Evolutionary conservation across 768 basidiomycete genomes (phyloP), one percentile per base, ranked within the genome.

Genomic region (Psilocybe cubensis): DNA sequence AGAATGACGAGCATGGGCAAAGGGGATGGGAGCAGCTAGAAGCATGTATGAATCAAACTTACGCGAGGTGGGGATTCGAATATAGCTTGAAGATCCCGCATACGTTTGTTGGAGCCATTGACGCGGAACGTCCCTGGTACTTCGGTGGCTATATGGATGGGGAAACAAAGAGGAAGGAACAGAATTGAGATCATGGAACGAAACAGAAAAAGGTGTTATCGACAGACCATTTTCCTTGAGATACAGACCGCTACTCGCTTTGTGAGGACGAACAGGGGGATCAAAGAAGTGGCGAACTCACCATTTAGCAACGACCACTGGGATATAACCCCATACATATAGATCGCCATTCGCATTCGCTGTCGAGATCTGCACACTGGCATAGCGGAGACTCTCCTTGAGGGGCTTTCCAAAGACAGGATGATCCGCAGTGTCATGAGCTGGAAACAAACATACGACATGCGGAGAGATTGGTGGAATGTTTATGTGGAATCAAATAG

Each of bases 281-380:
- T 28, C 50, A 20, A 12, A 57, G 51, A 33, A 55, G 59, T 45
- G 61, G 45, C 44, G 60, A 45, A 52, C 75, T 78, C 31, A 94
- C 93, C 94, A 98, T 75, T 97, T 98, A 44, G 96, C 96, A 40
- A 99, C 96, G 51, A 98, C 95, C 40, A 98, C 93, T 8, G 96
- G 96, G 47, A 99, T 92, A 69, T 91, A 91, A 1, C 96, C 94
- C 90, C 92, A 96, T 4, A 94, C 89, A 69, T 91, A 92, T 17
- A 93, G 80, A 62, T 91, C 86, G 7, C 94, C 94, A 58, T 84
- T 84, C 10, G 88, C 79, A 57, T 89, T 91, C 5, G 92, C 88
- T 12, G 95, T 96, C 9, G 91, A 93, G 69, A 98, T 96, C 68
- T 96, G 95, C 1, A 97, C 96, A 65, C 85, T 90, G 14, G 96